Conservation (phyloP, 2,329 filamentous ascomycete genomes). For the Uncinocarpus reesii region DNA sequence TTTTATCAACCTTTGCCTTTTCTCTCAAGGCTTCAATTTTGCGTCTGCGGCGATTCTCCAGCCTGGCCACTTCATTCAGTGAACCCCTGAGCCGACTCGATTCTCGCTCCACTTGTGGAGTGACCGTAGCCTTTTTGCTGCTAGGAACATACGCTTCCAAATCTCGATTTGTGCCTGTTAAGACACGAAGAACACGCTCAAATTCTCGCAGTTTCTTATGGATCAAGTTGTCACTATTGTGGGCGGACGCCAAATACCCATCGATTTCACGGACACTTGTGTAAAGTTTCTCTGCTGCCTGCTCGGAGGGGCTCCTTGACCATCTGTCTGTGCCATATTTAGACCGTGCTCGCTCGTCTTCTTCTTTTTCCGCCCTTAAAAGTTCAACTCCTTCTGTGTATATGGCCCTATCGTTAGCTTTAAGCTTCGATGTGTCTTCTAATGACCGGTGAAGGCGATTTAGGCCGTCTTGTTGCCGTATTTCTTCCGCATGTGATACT, state of each 20-base stretch:
- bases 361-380: constrained; percentile 66
- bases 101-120: constrained; percentile 67
- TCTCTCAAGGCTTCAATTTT: constrained; percentile 69
- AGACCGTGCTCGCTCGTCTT: constrained; percentile 63
- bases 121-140: constrained; percentile 66
- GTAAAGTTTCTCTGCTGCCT: constrained; percentile 64
- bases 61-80: constrained; percentile 72
- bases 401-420: constrained; percentile 61
- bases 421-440: constrained; percentile 82
- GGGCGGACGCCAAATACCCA: constrained; percentile 68
- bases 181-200: constrained; percentile 61
- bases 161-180: constrained; percentile 68
- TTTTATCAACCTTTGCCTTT: constrained; percentile 77
- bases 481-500: constrained; percentile 83
- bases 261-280: constrained; percentile 67
- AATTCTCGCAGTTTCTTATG: constrained; percentile 68
- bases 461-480: constrained; percentile 80
- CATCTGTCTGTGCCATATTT: constrained; percentile 85
- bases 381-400: constrained; percentile 77
- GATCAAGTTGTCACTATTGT: constrained; percentile 58
- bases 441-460: constrained; percentile 68
- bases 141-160: constrained; percentile 85
- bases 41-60: constrained; percentile 69
- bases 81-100: constrained; percentile 65
- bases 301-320: constrained; percentile 58